Percentiles rank a stretch among this genome's conserved stretches.
Conservation (phyloP, 2,329 filamentous ascomycete genomes). For the Fragosphaeria purpurea region DNA sequence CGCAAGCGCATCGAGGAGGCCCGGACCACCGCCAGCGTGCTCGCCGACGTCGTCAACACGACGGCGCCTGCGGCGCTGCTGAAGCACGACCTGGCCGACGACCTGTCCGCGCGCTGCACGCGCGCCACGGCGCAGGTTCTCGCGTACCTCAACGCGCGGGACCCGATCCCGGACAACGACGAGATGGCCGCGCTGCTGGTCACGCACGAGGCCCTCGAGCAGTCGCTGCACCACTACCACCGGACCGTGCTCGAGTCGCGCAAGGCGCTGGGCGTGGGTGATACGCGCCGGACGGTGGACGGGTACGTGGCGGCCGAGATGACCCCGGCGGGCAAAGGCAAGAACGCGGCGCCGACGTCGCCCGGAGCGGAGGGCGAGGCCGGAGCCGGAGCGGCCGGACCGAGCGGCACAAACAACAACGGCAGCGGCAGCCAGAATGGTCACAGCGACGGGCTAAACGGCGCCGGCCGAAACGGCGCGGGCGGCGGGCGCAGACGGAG, state of each 20-base stretch:
- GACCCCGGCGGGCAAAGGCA: slow-evolving; percentile 18
- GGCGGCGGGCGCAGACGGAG: too few species aligned
- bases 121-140: slow-evolving; percentile 75
- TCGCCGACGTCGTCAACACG: slow-evolving; percentile 84
- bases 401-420: slow-evolving; percentile 8
- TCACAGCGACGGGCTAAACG: background rate
- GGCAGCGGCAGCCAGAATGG: background rate
- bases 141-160: slow-evolving; percentile 68
- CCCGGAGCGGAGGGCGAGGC: background rate
- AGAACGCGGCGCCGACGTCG: slow-evolving; percentile 11
- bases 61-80: slow-evolving; percentile 69
- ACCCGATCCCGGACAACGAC: slow-evolving; percentile 79
- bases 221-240: slow-evolving; percentile 75
- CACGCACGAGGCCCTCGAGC: slow-evolving; percentile 82
- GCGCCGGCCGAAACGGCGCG: background rate
- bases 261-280: slow-evolving; percentile 39
- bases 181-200: slow-evolving; percentile 91
- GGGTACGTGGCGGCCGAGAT: slow-evolving; percentile 16
- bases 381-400: slow-evolving; percentile 3
- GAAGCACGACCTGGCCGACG: slow-evolving; percentile 77
- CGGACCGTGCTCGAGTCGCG: slow-evolving; percentile 59
- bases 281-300: slow-evolving; percentile 17
- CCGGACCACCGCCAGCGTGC: slow-evolving; percentile 76
- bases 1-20: slow-evolving; percentile 81
- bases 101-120: slow-evolving; percentile 81